These are phyloP conservation scores for Cyclanthera cordifolia DNA, from an alignment of 306 rosid species.

Conservation along the genomic window DNA sequence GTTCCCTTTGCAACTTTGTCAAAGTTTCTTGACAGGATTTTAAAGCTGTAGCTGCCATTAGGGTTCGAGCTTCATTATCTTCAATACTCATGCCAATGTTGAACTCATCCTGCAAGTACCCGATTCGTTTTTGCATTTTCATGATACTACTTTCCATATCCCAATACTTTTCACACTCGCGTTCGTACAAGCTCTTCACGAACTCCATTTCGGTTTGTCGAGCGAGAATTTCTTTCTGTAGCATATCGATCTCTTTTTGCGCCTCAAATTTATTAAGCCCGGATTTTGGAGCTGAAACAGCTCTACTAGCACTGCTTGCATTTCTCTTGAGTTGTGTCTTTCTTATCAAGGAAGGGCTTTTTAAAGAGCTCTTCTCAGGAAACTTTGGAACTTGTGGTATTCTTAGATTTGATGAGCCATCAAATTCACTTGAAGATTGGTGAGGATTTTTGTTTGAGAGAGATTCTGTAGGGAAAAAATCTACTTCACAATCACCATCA, in stretches of 20 bases:
- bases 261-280: constrained; percentile 62
- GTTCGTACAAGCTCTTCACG: constrained; percentile 59
- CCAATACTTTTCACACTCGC: constrained; percentile 56
- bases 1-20: constrained; percentile 40
- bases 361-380: constrained; percentile 32
- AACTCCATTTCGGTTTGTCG: constrained; percentile 87
- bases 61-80: constrained; percentile 61
- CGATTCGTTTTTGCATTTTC: constrained; percentile 50
- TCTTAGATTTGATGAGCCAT: constrained; percentile 15
- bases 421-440: constrained; percentile 3
- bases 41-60: constrained; percentile 75
- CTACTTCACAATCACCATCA: constrained; percentile 42
- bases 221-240: constrained; percentile 65
- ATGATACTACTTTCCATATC: constrained; percentile 52
- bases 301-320: constrained; percentile 17
- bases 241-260: constrained; percentile 42
- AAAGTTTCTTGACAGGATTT: constrained; percentile 63
- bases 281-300: constrained; percentile 22
- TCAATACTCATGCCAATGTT: constrained; percentile 35
- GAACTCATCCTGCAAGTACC: constrained; percentile 61
- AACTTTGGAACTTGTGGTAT: constrained; percentile 50
- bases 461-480: constrained; percentile 20
- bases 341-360: constrained; percentile 42
- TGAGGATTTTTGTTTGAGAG: constrained; percentile 16
- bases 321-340: constrained; percentile 28